A percentile compares a stretch with the other conserved stretches of the same genome.
Conservation (phyloP, 2,329 filamentous ascomycete genomes). For the Fusarium nurragi region DNA sequence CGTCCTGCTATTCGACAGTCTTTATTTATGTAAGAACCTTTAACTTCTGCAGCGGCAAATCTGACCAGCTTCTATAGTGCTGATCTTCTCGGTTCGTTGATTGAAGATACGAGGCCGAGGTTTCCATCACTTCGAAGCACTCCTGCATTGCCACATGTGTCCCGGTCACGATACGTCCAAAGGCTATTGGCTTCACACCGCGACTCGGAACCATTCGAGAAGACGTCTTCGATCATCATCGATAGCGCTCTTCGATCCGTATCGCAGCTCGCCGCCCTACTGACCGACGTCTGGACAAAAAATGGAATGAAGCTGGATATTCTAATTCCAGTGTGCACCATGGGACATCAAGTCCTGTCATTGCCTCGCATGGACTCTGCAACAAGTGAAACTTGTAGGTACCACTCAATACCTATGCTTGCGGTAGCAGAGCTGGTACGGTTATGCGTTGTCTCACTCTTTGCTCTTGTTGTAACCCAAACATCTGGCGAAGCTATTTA, state of each 20-base stretch:
- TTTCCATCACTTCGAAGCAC: slow-evolving; percentile 1
- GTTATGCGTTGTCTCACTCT: slow-evolving; percentile 6
- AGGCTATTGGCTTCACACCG: not conserved
- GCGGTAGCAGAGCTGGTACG: slow-evolving; percentile 29
- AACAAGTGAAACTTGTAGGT: not conserved
- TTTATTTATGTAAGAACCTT: slow-evolving; percentile 24
- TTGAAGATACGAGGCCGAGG: slow-evolving; percentile 20
- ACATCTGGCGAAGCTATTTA: slow-evolving; percentile 23
- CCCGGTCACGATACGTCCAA: not conserved
- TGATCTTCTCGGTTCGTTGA: slow-evolving; percentile 32
- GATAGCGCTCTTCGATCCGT: not conserved
- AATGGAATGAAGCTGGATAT: slow-evolving; percentile 10
- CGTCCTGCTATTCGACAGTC: slow-evolving; percentile 20
- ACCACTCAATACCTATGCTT: not conserved
- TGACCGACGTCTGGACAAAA: slow-evolving; percentile 11
- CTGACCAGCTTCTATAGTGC: not conserved
- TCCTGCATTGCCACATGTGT: fast-evolving
- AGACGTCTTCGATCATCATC: not conserved
- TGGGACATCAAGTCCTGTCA: slow-evolving; percentile 23
- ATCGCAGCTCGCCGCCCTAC: not conserved
- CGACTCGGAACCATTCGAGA: fast-evolving
- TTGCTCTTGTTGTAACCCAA: slow-evolving; percentile 17
- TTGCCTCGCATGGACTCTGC: not conserved
- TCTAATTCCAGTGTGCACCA: slow-evolving; percentile 16
- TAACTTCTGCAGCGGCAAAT: no score